Evolutionary conservation across 805 yeast genomes (phyloP).

Genomic region (Nakazawaea molendinolei): DNA sequence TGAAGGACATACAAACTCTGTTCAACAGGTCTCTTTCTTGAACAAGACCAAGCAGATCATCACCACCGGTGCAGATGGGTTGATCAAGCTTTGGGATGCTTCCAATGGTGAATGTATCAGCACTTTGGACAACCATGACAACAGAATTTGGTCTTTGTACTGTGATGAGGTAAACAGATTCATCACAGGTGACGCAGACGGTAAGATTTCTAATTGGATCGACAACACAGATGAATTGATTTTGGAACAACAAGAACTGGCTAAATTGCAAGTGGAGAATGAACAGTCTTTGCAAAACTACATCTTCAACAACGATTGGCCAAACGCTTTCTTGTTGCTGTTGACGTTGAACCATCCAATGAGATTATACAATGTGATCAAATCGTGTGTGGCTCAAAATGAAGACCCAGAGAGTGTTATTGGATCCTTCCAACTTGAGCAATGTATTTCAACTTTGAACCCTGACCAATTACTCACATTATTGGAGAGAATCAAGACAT

Average conservation of each 20-base stretch:
- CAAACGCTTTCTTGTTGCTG: conserved; percentile 81
- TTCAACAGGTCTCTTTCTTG: conserved; percentile 72
- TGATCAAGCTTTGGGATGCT: conserved; percentile 85
- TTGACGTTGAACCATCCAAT: conserved; percentile 85
- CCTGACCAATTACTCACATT: conserved; percentile 54
- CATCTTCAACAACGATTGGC: conserved; percentile 72
- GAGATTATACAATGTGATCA: conserved; percentile 74
- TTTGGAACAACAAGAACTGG: conserved; percentile 45
- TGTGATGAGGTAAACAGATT: conserved; percentile 60
- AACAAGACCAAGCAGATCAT: conserved; percentile 61
- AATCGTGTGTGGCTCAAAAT: conserved; percentile 46
- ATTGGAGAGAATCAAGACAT: conserved; percentile 77
- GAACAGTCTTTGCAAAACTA: conserved; percentile 82
- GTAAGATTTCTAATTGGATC: conserved; percentile 81
- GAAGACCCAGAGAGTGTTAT: conserved; percentile 42
- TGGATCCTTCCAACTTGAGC: conserved; percentile 58
- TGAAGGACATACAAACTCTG: conserved; percentile 92
- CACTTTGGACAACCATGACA: conserved; percentile 86
- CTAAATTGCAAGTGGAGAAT: conserved; percentile 62
- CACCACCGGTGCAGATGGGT: conserved; percentile 90
- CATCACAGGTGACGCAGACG: conserved; percentile 92
- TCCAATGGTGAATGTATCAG: conserved; percentile 67
- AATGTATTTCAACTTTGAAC: conserved; percentile 48
- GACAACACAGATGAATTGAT: conserved; percentile 77
- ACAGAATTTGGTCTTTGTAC: conserved; percentile 89